Evolutionary conservation across 2,329 filamentous ascomycete genomes (phyloP).

Genomic region (Diatrype stigma): DNA sequence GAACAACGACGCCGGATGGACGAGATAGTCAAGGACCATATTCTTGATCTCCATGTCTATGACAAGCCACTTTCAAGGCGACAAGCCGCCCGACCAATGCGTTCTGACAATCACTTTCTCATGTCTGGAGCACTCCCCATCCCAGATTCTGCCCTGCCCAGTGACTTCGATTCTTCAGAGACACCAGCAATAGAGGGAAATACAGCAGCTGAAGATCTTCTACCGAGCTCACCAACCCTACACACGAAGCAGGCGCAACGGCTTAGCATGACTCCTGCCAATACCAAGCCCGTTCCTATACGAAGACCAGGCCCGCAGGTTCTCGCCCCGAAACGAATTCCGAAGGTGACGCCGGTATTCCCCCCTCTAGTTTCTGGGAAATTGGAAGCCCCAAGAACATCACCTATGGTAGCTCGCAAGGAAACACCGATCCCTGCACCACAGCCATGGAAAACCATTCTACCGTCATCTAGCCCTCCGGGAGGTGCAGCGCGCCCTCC

Average conservation of each 20-base stretch:
- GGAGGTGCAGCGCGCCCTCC: background rate
- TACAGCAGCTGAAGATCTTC: background rate
- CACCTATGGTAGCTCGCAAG: background rate
- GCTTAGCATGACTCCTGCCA: background rate
- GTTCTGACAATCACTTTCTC: conserved; percentile 8
- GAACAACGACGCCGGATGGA: conserved; percentile 9
- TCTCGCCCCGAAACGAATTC: background rate
- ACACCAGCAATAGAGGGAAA: background rate
- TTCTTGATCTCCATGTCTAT: conserved; percentile 11
- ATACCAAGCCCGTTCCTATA: background rate
- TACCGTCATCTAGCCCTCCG: background rate
- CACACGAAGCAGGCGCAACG: conserved; percentile 1
- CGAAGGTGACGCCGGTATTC: background rate
- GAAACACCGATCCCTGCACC: conserved; percentile 14
- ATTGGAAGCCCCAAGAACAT: background rate
- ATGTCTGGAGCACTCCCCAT: conserved; percentile 13
- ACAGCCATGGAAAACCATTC: conserved; percentile 11
- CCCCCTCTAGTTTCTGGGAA: background rate
- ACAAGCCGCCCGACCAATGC: conserved; percentile 1
- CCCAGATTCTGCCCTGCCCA: background rate
- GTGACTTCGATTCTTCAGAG: background rate
- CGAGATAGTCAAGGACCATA: conserved; percentile 9
- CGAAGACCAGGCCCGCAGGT: background rate
- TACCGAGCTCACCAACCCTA: conserved; percentile 1
- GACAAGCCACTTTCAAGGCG: conserved; percentile 2